phyloP scores from a whole-genome alignment of 805 yeast species.

The Cyberlindnera mississippiensis region DNA sequence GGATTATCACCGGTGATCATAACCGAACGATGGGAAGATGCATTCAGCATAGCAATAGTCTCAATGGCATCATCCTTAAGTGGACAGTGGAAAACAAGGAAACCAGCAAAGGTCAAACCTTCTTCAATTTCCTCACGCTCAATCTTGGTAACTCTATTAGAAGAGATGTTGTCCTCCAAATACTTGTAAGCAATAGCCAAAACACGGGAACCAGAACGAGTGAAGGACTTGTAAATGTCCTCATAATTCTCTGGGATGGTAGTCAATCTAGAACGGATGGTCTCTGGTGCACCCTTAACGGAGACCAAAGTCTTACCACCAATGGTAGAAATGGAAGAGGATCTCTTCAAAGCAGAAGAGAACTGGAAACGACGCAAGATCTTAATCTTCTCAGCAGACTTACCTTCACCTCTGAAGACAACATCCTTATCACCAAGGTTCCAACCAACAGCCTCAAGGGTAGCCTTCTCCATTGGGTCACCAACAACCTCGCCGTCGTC shows the following conservation, averaged over 20 bases:
- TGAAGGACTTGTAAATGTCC: slow-evolving; percentile 79
- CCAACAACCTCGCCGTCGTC: slow-evolving; percentile 98
- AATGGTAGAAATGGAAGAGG: slow-evolving; percentile 74
- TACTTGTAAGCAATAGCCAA: slow-evolving; percentile 88
- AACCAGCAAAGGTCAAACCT: slow-evolving; percentile 78
- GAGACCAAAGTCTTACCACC: slow-evolving; percentile 64
- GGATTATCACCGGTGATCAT: slow-evolving; percentile 99
- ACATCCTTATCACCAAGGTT: slow-evolving; percentile 71
- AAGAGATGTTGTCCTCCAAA: slow-evolving; percentile 48
- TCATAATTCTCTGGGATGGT: slow-evolving; percentile 78
- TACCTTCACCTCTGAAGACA: slow-evolving; percentile 44
- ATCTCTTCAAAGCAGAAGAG: slow-evolving; percentile 92
- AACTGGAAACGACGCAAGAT: slow-evolving; percentile 95
- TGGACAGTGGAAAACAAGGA: slow-evolving; percentile 96
- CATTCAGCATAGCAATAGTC: slow-evolving; percentile 87
- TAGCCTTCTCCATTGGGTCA: slow-evolving; percentile 98
- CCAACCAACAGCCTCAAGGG: slow-evolving; percentile 86
- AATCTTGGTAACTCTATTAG: slow-evolving; percentile 50
- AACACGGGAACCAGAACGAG: slow-evolving; percentile 95
- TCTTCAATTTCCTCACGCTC: slow-evolving; percentile 76
- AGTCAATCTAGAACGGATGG: slow-evolving; percentile 71
- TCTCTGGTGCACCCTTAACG: slow-evolving; percentile 98
- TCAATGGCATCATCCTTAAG: slow-evolving; percentile 90
- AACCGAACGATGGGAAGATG: slow-evolving; percentile 89
- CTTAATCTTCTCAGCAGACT: slow-evolving; percentile 45